Evolutionary conservation across 2,329 filamentous ascomycete genomes (phyloP).

Genomic region (Epichloe baconii): DNA sequence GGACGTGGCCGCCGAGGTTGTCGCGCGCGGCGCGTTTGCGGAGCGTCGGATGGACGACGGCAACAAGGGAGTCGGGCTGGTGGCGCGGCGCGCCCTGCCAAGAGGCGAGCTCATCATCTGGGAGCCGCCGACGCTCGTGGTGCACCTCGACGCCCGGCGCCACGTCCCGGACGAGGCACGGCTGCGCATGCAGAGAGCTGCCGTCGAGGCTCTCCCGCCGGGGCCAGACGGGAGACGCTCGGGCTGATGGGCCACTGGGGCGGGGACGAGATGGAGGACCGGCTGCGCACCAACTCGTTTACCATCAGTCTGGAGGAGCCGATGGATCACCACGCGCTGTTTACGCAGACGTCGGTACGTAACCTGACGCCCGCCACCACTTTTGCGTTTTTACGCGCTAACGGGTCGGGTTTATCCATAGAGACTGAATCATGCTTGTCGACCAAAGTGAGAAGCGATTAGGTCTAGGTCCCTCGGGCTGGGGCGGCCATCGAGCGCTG

Average conservation of each 20-base stretch:
- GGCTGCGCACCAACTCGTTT: not conserved
- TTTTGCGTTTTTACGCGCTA: not conserved
- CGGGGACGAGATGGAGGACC: not conserved
- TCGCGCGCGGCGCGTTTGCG: not conserved
- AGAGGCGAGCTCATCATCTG: not conserved
- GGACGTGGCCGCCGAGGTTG: not conserved
- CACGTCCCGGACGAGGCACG: not conserved
- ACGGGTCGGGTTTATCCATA: not conserved
- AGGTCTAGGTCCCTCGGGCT: no score
- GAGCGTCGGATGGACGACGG: not conserved
- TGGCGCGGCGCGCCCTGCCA: not conserved
- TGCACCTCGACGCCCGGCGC: not conserved
- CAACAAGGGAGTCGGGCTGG: not conserved
- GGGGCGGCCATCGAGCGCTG: no score
- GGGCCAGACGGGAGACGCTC: not conserved
- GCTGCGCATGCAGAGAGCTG: not conserved
- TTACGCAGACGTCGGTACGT: not conserved
- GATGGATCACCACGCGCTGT: not conserved
- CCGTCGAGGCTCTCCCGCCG: not conserved
- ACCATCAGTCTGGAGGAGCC: not conserved
- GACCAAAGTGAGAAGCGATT: not conserved
- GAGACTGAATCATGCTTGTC: not conserved
- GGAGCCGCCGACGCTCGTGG: not conserved
- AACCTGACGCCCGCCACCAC: no score
- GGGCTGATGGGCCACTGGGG: not conserved